phyloP scores from a whole-genome alignment of 2,329 filamentous ascomycete species.

The Aurifilum marmelostoma region DNA sequence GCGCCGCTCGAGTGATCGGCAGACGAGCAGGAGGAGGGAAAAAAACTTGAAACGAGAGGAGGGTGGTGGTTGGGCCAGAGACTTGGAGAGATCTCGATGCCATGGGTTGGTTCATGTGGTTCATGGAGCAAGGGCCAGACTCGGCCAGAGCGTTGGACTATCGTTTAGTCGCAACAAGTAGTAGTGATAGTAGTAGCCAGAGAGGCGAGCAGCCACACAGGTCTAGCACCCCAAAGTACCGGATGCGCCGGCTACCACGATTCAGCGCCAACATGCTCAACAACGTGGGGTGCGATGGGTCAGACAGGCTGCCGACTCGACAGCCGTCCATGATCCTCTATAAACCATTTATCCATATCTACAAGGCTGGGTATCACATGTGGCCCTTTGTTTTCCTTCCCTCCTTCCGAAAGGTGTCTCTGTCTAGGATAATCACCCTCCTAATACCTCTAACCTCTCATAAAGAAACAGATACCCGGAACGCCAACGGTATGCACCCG shows the following conservation, averaged over 20 bases:
- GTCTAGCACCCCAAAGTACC: not conserved
- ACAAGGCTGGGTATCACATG: conserved; percentile 5
- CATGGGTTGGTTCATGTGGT: not conserved
- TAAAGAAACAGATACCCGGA: not conserved
- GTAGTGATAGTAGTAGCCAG: not conserved
- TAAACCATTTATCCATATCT: not conserved
- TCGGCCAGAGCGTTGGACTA: not conserved
- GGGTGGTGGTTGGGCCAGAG: conserved; percentile 1
- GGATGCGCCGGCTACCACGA: not conserved
- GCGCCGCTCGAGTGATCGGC: not conserved
- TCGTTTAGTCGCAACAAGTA: not conserved
- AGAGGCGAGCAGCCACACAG: not conserved
- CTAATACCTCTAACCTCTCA: not conserved
- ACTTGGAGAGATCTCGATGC: not conserved
- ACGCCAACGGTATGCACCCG: conserved; percentile 1
- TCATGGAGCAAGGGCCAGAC: not conserved
- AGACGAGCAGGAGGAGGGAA: not conserved
- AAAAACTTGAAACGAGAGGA: not conserved
- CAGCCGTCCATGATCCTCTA: not conserved
- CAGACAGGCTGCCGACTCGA: not conserved
- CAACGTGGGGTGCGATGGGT: not conserved
- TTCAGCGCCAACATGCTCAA: not conserved
- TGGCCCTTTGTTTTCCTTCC: not conserved
- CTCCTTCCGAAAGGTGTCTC: not conserved
- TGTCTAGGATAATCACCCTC: not conserved